These are phyloP conservation scores for Macrotyloma uniflorum DNA, from an alignment of 306 rosid genomes.

Conservation along the genomic window DNA sequence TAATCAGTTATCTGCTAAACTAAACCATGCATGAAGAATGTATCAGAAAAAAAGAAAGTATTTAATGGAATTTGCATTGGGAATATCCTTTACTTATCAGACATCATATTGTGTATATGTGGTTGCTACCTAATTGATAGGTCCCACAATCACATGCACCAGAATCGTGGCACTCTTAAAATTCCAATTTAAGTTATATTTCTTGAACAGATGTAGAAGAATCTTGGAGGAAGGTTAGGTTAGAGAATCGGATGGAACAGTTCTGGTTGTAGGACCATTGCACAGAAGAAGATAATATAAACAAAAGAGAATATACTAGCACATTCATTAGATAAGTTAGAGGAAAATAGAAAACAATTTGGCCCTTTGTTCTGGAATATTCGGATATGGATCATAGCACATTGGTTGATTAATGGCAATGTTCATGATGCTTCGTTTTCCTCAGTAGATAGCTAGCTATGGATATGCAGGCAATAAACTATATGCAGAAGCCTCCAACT, in stretches of 20 bases:
- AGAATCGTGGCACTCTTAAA: constrained; percentile 18
- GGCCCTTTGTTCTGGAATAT: constrained; percentile 51
- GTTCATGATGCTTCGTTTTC: constrained; percentile 18
- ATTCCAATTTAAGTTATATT: neutral
- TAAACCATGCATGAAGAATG: neutral
- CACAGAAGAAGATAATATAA: constrained; percentile 50
- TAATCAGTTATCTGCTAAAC: neutral
- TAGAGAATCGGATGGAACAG: constrained; percentile 39
- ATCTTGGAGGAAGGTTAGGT: constrained; percentile 50
- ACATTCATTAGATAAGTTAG: constrained; percentile 35
- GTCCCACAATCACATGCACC: constrained; percentile 37
- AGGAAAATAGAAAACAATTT: constrained; percentile 7
- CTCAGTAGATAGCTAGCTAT: neutral
- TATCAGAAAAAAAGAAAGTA: neutral
- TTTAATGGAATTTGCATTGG: constrained; percentile 2
- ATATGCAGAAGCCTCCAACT: constrained; percentile 33
- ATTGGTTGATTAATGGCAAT: constrained; percentile 15
- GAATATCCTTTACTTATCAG: constrained; percentile 29
- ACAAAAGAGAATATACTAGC: constrained; percentile 57
- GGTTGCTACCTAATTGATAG: constrained; percentile 14
- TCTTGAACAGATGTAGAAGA: constrained; percentile 18
- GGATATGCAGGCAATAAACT: neutral
- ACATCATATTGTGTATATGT: neutral
- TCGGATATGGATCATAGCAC: constrained; percentile 42
- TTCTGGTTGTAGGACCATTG: constrained; percentile 24